A percentile compares a stretch with the other conserved stretches of the same genome.
Evolutionary conservation across 2,329 filamentous ascomycete species (phyloP).

Genomic region (Arthroderma sp.): DNA sequence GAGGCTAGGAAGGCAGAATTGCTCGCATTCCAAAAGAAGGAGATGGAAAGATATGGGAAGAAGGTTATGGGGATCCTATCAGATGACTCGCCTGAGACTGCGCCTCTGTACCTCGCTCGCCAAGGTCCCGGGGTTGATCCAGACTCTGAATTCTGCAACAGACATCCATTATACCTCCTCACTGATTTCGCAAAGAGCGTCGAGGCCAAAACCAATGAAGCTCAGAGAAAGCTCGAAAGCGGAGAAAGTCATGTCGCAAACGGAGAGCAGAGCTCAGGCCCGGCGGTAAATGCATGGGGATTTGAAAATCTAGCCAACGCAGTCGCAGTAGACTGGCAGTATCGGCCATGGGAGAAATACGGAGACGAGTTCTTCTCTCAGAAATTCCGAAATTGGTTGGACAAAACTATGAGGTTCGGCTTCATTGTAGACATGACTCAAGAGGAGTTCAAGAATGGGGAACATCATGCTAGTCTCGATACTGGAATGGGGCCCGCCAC

Average conservation of each 20-base stretch:
- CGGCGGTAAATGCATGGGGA: neutral
- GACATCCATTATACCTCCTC: neutral
- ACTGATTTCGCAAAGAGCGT: neutral
- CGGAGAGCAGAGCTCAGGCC: neutral
- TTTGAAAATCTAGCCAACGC: neutral
- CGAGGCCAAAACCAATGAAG: neutral
- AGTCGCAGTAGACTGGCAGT: slow-evolving; percentile 19
- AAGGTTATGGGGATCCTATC: slow-evolving; percentile 1
- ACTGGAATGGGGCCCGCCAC: slow-evolving; percentile 14
- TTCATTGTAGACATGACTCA: slow-evolving; percentile 19
- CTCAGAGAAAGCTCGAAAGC: neutral
- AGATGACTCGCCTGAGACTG: neutral
- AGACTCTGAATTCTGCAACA: slow-evolving; percentile 10
- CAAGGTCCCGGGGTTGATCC: slow-evolving; percentile 22
- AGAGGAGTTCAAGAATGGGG: slow-evolving; percentile 24
- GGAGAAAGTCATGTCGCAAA: neutral
- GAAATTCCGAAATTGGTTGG: slow-evolving; percentile 11
- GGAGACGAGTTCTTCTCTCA: slow-evolving; percentile 10
- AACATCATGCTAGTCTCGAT: slow-evolving; percentile 22
- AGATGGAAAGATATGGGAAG: slow-evolving; percentile 2
- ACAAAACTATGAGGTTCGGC: slow-evolving; percentile 10
- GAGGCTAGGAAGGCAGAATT: slow-evolving; percentile 15
- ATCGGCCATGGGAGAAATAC: slow-evolving; percentile 16
- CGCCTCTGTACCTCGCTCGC: slow-evolving; percentile 9
- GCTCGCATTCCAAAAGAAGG: slow-evolving; percentile 13